These are phyloP conservation scores for Teunomyces barrocoloradensis DNA, from an alignment of 805 yeast genomes.

Conservation along the genomic window DNA sequence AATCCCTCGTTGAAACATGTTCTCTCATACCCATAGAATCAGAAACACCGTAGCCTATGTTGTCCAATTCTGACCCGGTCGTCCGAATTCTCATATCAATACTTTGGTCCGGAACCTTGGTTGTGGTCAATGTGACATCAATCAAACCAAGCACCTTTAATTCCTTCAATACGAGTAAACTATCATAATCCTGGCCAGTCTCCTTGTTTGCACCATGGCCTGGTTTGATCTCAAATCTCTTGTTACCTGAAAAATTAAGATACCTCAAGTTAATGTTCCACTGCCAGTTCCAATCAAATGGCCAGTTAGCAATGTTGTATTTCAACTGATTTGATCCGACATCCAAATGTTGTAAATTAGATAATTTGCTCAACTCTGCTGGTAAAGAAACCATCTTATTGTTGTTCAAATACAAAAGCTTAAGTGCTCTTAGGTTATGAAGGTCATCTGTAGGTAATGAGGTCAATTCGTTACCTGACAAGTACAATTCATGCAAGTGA, in stretches of 20 bases:
- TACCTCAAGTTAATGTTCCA: constrained; percentile 72
- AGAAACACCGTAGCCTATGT: constrained; percentile 85
- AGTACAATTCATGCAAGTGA: constrained; percentile 59
- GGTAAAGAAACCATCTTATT: constrained; percentile 86
- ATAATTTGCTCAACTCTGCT: constrained; percentile 74
- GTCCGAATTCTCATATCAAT: constrained; percentile 84
- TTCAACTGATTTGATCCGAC: constrained; percentile 88
- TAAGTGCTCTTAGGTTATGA: constrained; percentile 55
- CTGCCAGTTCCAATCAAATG: constrained; percentile 98
- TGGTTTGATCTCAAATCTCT: constrained; percentile 83
- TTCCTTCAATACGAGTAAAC: constrained; percentile 58
- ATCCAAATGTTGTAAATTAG: constrained; percentile 68
- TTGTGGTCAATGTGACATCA: constrained; percentile 92
- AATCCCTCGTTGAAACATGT: constrained; percentile 72
- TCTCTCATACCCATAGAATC: constrained; percentile 75
- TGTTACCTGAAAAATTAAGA: constrained; percentile 89
- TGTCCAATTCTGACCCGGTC: constrained; percentile 74
- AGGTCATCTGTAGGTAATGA: constrained; percentile 86
- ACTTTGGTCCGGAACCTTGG: constrained; percentile 85
- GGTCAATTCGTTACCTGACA: constrained; percentile 80
- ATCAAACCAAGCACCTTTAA: constrained; percentile 78
- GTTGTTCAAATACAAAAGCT: constrained; percentile 69
- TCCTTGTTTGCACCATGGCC: constrained; percentile 54
- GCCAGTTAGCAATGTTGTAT: constrained; percentile 90
- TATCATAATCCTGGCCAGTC: constrained; percentile 64